Conservation (phyloP, 2,329 filamentous ascomycete species). For the Myrmaecium sp. region DNA sequence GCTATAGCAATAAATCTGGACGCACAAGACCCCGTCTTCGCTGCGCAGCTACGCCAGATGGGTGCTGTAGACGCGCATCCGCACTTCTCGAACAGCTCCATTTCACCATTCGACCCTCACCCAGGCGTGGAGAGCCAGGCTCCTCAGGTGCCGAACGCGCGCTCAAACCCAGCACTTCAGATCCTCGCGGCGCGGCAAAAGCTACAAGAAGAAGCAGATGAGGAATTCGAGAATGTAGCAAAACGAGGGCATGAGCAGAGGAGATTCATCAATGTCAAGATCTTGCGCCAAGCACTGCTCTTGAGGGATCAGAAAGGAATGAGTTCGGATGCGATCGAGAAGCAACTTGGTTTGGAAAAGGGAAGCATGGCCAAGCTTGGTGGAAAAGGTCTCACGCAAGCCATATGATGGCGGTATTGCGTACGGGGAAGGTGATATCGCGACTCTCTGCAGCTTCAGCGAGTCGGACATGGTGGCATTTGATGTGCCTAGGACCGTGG, state of each 20-base stretch:
- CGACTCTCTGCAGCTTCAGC: too few species aligned
- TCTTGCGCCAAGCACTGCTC: constrained; percentile 13
- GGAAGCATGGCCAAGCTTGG: constrained; percentile 4
- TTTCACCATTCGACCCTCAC: constrained; percentile 25
- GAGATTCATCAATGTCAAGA: constrained; percentile 27
- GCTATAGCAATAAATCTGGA: constrained; percentile 39
- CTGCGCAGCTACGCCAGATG: constrained; percentile 58
- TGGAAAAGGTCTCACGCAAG: constrained; percentile 2
- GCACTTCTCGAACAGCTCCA: constrained; percentile 37
- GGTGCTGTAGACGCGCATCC: constrained; percentile 42
- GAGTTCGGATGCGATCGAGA: constrained; percentile 3
- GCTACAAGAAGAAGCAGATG: constrained; percentile 35
- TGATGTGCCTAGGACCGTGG: too few species aligned
- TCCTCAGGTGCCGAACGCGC: constrained; percentile 10
- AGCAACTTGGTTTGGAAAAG: constrained; percentile 3
- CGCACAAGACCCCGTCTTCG: constrained; percentile 47
- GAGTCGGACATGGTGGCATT: too few species aligned
- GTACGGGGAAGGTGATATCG: too few species aligned
- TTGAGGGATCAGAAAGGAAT: constrained; percentile 2
- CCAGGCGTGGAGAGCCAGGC: constrained; percentile 12
- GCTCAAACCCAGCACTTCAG: constrained; percentile 36
- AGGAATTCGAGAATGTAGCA: constrained; percentile 31
- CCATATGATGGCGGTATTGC: too few species aligned
- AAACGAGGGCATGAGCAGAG: constrained; percentile 23
- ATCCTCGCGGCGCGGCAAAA: constrained; percentile 34